Evolutionary conservation across 805 yeast genomes (phyloP), one percentile per base, ranked within the genome.

Genomic region (Tetrapisispora fleetii): DNA sequence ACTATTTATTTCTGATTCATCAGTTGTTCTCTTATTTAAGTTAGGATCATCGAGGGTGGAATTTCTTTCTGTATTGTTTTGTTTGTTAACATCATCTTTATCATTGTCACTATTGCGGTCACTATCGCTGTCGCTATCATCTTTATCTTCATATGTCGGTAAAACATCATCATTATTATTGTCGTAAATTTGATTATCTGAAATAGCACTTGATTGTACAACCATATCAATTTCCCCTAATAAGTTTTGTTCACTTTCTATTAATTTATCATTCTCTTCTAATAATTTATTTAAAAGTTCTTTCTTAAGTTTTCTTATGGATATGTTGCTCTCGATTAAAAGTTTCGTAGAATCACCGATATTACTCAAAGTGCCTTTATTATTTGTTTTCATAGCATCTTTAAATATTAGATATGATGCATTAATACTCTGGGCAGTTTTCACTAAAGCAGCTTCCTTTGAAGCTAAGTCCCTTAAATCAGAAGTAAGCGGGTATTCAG

Each of bases 401-500:
- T 60, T 65, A 45, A 67, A 58, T 28, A 67, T 53, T 16, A 53
- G 47, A 35, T 59, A 56, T n/a, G 62, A 50, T 3, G 67, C 59
- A 13, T 48, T 18, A 7, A 38, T 47, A 22, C 63, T 63, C 21
- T 54, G 54, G 18, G 58, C 52, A 24, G 59, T 51, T 43, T 58
- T 53, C 7, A 47, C 48, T 19, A 60, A 45, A 19, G 61, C 56
- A 16, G 46, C 49, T 36, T 57, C 60, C 4, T 60, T 53, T 37
- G 58, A 56, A 5, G 54, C 55, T 7, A 67, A 49, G 30, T 59
- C 62, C 45, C 51, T 63, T 30, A 67, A 48, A 19, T 69, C 66
- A 10, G 71, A 65, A 17, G 72, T 71, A 11, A 64, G 48, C 2
- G 54, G 51, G 2, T 17, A 24, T n/a, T 57, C 64, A 17, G 24